Base-by-base conservation (phyloP, 1,284 basidiomycete genomes). In the Cryptococcus floricola region DNA sequence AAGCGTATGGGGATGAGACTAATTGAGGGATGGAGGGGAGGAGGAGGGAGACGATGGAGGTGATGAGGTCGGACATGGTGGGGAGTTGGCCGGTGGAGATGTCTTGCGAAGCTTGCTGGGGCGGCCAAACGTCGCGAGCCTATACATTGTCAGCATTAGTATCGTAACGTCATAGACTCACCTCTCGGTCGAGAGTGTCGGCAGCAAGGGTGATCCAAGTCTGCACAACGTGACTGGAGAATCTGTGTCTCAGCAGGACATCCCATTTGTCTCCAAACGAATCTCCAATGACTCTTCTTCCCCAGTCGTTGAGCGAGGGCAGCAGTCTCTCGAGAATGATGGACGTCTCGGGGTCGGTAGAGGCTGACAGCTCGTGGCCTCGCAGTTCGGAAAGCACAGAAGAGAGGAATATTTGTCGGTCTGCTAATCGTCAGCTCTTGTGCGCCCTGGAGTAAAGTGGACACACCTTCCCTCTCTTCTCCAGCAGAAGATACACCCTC, bases 301-400 rank as follows among this genome's bases (percentile, higher is more conserved):
- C 88, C 78, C 92, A 93, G 75, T 96, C 92, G 70, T 94, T 91
- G 86, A 97, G 91, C 1, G 90, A 93, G 68, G 92, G 84, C 14
- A 85, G 71, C 81, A 96, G 86, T 62, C 91, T 82, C 74, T 97
- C 93, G 51, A 97, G 77, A 48, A 95, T 84, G 31, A 87, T 82
- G 1, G 91, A 91, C 63, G 89, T 92, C 58, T 96, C 92, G 2
- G 89, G 88, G 75, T 97, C 94, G 0, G 92, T 92, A 1, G 91
- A 86, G 14, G 95, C 83, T 61, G 88, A 85, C 50, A 87, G 86
- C 76, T 96, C 94, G 70, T 94, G 91, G 5, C 84, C 87, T 16
- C 82, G 81, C 81, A 95, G 86, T 66, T 95, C 90, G 18, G 82
- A 80, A 42, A 97, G 78, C 14, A 91, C 90, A 2, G 91, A 89